Percentiles rank a stretch among this genome's conserved stretches.
phyloP scores from a whole-genome alignment of 2,329 filamentous ascomycete species.

The Aureobasidium sp. region DNA sequence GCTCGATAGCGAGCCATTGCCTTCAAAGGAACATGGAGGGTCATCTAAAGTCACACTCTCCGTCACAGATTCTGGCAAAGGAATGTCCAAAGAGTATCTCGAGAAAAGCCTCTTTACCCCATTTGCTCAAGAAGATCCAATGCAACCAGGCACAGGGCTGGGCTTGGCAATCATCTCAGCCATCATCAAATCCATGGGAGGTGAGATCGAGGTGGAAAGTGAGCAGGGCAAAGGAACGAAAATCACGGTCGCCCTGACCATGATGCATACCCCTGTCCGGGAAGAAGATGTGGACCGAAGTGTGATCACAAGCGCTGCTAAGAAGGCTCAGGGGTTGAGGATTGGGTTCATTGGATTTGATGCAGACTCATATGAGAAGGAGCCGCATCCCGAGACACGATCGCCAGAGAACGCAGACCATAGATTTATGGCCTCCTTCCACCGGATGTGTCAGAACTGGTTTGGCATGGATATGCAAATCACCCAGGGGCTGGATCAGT shows the following conservation, averaged over 20 bases:
- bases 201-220: conserved; percentile 50
- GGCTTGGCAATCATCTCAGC: conserved; percentile 56
- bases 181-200: conserved; percentile 54
- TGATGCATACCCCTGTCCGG: background rate
- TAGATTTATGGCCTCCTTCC: conserved; percentile 13
- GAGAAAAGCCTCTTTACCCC: conserved; percentile 55
- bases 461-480: conserved; percentile 13
- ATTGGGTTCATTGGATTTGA: conserved; percentile 11
- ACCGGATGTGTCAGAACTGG: conserved; percentile 12
- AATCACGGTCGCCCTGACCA: background rate
- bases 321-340: background rate
- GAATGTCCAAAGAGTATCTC: conserved; percentile 58
- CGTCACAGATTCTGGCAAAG: conserved; percentile 58
- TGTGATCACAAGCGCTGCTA: background rate
- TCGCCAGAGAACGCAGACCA: conserved; percentile 4
- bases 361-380: background rate
- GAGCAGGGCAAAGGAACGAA: conserved; percentile 47
- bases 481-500: background rate
- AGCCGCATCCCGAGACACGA: background rate
- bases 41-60: conserved; percentile 2
- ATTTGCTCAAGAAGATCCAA: conserved; percentile 56
- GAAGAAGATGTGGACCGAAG: conserved; percentile 10
- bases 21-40: background rate
- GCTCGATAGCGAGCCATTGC: conserved; percentile 2
- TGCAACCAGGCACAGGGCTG: conserved; percentile 55